Evolutionary conservation across 2,329 filamentous ascomycete genomes (phyloP).

Genomic region (Lizonia empirigonia): DNA sequence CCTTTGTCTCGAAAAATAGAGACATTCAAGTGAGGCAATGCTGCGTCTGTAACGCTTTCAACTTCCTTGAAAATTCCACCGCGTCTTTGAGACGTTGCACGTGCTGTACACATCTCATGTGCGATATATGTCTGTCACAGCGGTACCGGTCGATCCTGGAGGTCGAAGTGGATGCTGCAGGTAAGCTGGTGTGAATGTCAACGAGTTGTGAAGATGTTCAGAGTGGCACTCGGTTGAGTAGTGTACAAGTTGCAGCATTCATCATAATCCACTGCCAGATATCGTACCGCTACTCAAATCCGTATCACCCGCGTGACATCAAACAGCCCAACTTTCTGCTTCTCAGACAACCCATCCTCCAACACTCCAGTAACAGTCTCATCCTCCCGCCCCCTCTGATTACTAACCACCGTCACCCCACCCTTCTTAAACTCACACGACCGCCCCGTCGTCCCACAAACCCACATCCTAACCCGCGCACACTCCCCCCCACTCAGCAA

Average conservation of each 20-base stretch:
- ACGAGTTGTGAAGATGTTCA: no score
- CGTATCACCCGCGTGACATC: constrained; percentile 35
- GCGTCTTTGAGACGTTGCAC: no score
- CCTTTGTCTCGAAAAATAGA: no score
- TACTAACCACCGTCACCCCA: constrained; percentile 49
- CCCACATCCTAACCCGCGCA: constrained; percentile 50
- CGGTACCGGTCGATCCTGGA: neutral
- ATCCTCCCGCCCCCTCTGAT: constrained; percentile 52
- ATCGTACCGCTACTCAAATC: constrained; percentile 9
- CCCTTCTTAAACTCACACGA: constrained; percentile 49
- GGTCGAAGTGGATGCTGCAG: neutral
- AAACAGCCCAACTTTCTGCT: constrained; percentile 34
- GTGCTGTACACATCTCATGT: neutral
- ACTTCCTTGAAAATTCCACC: no score
- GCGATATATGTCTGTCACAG: neutral
- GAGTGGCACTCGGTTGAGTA: neutral
- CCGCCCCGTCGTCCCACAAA: constrained; percentile 56
- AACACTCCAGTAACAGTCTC: constrained; percentile 34
- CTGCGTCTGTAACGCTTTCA: no score
- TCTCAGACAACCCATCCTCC: constrained; percentile 34
- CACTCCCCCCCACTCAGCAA: constrained; percentile 53
- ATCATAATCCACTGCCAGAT: neutral
- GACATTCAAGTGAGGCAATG: neutral
- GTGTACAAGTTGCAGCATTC: neutral
- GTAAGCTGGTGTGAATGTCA: neutral